Percentiles rank a stretch among this genome's conserved stretches.
Conservation (phyloP, 2,329 filamentous ascomycete species). For the Akanthomyces lecanii region DNA sequence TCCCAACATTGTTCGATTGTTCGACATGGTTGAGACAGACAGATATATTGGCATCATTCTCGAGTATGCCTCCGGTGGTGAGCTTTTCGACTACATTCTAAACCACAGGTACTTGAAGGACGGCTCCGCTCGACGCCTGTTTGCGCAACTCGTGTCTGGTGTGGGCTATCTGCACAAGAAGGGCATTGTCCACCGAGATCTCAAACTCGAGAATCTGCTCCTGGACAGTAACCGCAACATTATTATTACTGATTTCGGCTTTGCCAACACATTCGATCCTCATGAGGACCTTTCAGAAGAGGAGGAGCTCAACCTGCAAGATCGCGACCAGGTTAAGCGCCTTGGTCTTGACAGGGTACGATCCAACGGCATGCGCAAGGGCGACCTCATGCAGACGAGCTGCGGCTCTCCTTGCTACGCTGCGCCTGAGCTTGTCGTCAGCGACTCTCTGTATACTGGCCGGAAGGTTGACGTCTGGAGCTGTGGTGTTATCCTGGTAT, state of each 20-base stretch:
- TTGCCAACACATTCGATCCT: conserved; percentile 95
- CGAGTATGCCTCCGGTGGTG: conserved; percentile 95
- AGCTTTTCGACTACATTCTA: conserved; percentile 96
- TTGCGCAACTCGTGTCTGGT: conserved; percentile 92
- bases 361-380: conserved; percentile 70
- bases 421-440: conserved; percentile 93
- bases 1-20: conserved; percentile 92
- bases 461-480: conserved; percentile 99
- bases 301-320: conserved; percentile 79
- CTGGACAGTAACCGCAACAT: conserved; percentile 97
- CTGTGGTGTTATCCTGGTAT: conserved; percentile 94
- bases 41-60: conserved; percentile 96
- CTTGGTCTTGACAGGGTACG: conserved; percentile 79
- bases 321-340: conserved; percentile 83
- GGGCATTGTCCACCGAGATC: conserved; percentile 93
- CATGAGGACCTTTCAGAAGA: conserved; percentile 84
- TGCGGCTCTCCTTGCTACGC: conserved; percentile 98
- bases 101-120: conserved; percentile 97
- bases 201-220: conserved; percentile 93
- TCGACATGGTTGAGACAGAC: conserved; percentile 98
- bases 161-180: conserved; percentile 98
- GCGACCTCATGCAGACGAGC: conserved; percentile 98
- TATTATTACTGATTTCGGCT: conserved; percentile 99
- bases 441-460: conserved; percentile 93
- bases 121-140: conserved; percentile 80